Percentiles rank a stretch among this genome's conserved stretches.
Evolutionary conservation across 805 yeast genomes (phyloP).

Genomic region (Sungouiozyma intestinalis): DNA sequence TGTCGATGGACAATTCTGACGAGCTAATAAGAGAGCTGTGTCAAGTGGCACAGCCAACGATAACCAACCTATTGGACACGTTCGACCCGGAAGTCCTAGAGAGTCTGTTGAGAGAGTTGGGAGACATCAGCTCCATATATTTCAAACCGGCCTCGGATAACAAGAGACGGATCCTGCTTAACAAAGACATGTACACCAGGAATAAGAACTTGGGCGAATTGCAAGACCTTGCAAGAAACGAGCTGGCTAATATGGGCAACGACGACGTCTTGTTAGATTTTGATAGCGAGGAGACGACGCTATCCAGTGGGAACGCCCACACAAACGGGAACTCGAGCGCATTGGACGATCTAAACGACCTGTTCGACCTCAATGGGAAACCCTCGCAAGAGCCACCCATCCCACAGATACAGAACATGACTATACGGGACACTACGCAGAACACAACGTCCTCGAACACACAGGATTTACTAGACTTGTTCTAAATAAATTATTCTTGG

Average conservation of each 20-base stretch:
- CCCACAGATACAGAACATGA: neutral
- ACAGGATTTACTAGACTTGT: slow-evolving; percentile 24
- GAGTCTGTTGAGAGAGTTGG: slow-evolving; percentile 61
- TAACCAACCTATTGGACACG: slow-evolving; percentile 59
- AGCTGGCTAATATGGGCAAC: slow-evolving; percentile 51
- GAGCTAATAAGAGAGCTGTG: slow-evolving; percentile 19
- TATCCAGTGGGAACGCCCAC: slow-evolving; percentile 14
- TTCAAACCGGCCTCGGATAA: slow-evolving; percentile 68
- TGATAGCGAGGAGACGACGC: slow-evolving; percentile 45
- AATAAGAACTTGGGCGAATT: slow-evolving; percentile 66
- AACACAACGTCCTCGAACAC: slow-evolving; percentile 11
- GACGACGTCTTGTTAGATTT: slow-evolving; percentile 80
- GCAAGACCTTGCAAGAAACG: slow-evolving; percentile 65
- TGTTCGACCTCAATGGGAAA: slow-evolving; percentile 30
- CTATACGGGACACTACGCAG: neutral
- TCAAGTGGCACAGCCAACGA: slow-evolving; percentile 47
- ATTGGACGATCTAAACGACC: slow-evolving; percentile 66
- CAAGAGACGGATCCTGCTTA: slow-evolving; percentile 32
- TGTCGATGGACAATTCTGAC: slow-evolving; percentile 36
- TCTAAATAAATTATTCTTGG: too few relatives aligned
- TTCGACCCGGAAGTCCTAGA: slow-evolving; percentile 62
- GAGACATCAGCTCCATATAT: slow-evolving; percentile 81
- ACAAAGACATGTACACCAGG: slow-evolving; percentile 25
- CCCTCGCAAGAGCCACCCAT: neutral
- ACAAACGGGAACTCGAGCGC: slow-evolving; percentile 31